Conservation (phyloP, 139 green algal genomes). For the Micractinium conductrix region DNA sequence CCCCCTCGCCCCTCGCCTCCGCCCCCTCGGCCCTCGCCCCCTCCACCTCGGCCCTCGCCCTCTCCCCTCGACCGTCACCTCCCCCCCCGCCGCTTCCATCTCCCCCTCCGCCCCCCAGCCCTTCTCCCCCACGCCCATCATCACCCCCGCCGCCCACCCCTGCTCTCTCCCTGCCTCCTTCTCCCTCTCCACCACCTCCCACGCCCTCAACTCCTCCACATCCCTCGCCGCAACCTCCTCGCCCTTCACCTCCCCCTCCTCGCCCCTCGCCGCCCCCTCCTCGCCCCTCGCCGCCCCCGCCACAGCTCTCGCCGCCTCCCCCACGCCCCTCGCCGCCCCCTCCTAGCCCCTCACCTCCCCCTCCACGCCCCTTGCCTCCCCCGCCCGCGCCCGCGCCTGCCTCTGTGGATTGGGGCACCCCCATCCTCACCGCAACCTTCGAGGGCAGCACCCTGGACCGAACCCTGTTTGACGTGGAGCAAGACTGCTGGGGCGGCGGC, state of each 20-base stretch:
- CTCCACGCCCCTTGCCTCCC: not conserved
- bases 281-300: not conserved
- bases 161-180: no score
- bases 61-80: no score
- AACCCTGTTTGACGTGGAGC: not conserved
- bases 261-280: not conserved
- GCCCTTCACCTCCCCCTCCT: not conserved
- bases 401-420: not conserved
- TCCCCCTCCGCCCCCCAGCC: no score
- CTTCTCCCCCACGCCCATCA: no score
- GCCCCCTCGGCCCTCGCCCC: no score
- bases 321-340: not conserved
- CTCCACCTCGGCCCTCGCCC: no score
- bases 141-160: no score
- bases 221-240: not conserved
- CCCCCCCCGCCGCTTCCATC: no score
- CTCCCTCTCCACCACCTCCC: no score
- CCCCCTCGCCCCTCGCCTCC: no score
- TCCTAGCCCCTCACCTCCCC: not conserved
- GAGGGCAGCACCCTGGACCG: not conserved
- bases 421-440: not conserved
- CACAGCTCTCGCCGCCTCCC: not conserved
- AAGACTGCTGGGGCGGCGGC: conserved; percentile 24
- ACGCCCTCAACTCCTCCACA: not conserved
- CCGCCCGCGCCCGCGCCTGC: not conserved